These are phyloP conservation scores for Durusdinium trenchii DNA, from an alignment of 73 alveolate genomes.

Conservation along the genomic window DNA sequence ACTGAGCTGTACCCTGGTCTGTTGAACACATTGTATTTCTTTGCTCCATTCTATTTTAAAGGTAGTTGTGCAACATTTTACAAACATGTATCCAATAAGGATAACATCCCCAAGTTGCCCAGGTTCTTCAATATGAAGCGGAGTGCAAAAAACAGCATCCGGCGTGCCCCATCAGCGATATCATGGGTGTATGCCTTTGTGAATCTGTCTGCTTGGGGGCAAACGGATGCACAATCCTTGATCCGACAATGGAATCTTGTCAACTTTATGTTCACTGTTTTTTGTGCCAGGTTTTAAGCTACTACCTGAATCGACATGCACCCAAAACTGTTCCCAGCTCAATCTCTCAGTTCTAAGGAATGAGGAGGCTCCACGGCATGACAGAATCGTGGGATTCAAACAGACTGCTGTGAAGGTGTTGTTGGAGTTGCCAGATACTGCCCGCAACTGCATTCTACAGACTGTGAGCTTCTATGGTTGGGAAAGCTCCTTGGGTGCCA, in stretches of 20 bases:
- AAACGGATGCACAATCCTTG: background rate
- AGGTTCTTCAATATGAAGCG: slow-evolving; percentile 38
- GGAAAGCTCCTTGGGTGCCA: background rate
- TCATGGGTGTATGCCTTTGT: background rate
- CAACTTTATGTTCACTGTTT: background rate
- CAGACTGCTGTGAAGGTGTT: background rate
- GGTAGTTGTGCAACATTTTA: too few relatives aligned
- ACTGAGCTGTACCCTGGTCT: background rate
- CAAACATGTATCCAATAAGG: too few relatives aligned
- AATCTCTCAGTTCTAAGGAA: background rate
- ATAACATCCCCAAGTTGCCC: too few relatives aligned
- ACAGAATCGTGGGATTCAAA: slow-evolving; percentile 7
- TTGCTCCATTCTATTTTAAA: background rate
- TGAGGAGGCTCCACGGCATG: slow-evolving; percentile 28
- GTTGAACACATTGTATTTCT: background rate
- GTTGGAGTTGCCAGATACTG: background rate
- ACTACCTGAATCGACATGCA: background rate
- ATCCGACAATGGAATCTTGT: background rate
- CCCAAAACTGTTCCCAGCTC: background rate
- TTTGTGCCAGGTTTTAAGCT: background rate
- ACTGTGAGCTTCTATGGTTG: slow-evolving; percentile 10
- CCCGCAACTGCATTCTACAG: background rate
- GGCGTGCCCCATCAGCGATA: background rate
- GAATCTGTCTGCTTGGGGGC: background rate
- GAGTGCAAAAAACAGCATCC: background rate